A percentile compares a stretch with the other conserved stretches of the same genome.
Conservation (phyloP, 345 rosid species). For the Theobroma cacao region DNA sequence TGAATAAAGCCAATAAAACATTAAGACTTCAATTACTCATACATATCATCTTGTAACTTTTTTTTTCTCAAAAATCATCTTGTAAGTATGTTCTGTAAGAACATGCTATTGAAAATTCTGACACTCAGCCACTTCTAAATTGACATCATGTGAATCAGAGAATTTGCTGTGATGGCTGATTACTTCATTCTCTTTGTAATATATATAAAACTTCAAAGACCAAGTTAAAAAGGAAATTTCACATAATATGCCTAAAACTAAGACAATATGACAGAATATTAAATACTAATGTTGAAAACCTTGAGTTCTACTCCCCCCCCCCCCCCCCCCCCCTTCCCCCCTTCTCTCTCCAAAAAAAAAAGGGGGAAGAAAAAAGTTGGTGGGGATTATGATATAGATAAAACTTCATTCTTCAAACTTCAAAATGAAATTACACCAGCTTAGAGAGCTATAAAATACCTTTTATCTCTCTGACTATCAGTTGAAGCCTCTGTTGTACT, state of each 20-base stretch:
- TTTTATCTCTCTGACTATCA: conserved; percentile 48
- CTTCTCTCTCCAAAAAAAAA: not conserved
- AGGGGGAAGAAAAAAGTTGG: not conserved
- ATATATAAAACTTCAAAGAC: not conserved
- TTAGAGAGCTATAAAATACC: conserved; percentile 35
- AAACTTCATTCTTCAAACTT: not conserved
- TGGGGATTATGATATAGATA: not conserved
- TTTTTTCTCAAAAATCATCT: too few relatives aligned
- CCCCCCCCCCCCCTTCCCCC: too few relatives aligned
- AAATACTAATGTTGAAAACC: not conserved
- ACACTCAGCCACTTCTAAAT: not conserved
- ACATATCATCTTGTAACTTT: not conserved
- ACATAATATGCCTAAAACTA: not conserved
- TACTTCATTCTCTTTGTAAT: not conserved
- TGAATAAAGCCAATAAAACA: not conserved
- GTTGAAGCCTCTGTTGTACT: conserved; percentile 36
- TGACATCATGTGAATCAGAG: not conserved
- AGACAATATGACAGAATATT: not conserved
- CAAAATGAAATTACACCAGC: not conserved
- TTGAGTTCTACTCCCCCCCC: not conserved
- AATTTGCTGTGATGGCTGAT: not conserved
- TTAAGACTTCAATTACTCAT: not conserved
- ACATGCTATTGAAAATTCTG: not conserved
- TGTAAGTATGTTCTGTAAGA: not conserved
- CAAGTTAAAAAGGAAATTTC: not conserved